phyloP scores from a whole-genome alignment of 73 alveolate genomes.

The Loxodes magnus region DNA sequence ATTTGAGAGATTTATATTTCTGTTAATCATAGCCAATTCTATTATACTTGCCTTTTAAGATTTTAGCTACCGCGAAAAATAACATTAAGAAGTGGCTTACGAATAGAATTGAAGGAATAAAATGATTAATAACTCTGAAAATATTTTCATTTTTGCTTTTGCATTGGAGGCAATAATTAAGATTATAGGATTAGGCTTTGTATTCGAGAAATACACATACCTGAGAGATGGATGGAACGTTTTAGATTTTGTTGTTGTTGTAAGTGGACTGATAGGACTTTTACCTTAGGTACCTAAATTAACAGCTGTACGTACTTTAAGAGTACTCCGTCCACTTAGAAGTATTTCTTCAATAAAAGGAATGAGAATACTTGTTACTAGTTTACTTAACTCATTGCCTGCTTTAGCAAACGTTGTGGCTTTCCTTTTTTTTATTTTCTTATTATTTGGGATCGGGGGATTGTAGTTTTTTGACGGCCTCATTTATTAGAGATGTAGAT shows the following conservation, averaged over 20 bases:
- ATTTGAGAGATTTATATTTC: too few species aligned
- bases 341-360: slow-evolving; percentile 29
- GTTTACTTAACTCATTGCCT: slow-evolving; percentile 24
- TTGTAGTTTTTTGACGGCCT: slow-evolving; percentile 23
- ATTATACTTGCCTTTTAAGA: too few species aligned
- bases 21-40: too few species aligned
- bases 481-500: slow-evolving; percentile 20
- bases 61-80: too few species aligned
- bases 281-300: slow-evolving; percentile 13
- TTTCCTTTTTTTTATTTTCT: slow-evolving; percentile 18
- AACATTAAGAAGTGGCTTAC: too few species aligned
- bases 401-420: slow-evolving; percentile 23
- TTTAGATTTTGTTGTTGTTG: slow-evolving; percentile 57
- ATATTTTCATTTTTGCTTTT: slow-evolving; percentile 32
- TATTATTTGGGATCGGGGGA: slow-evolving; percentile 35
- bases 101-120: too few species aligned
- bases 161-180: slow-evolving; percentile 40
- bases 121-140: not conserved
- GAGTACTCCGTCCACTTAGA: slow-evolving; percentile 40
- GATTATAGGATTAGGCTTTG: slow-evolving; percentile 53
- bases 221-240: slow-evolving; percentile 70
- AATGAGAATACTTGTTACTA: slow-evolving; percentile 23
- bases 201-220: slow-evolving; percentile 32
- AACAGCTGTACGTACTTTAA: slow-evolving; percentile 26
- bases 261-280: slow-evolving; percentile 23